These are phyloP conservation scores for Sporisorium exsertum DNA, from an alignment of 1,284 basidiomycete species.

Conservation along the genomic window DNA sequence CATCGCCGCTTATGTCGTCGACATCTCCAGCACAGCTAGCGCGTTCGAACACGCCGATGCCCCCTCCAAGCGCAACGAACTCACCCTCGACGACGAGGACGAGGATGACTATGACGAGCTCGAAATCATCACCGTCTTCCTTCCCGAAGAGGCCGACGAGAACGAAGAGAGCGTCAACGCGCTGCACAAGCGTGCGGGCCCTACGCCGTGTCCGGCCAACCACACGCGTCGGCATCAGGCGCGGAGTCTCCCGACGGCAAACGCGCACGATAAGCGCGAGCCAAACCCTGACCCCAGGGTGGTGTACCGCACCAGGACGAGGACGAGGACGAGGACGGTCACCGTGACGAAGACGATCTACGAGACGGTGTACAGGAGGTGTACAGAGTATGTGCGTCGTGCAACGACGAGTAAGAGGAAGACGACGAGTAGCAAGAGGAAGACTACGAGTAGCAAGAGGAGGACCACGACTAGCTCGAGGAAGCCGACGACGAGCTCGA, in stretches of 20 bases:
- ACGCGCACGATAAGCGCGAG: conserved; percentile 26
- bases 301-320: conserved; percentile 15
- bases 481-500: background rate
- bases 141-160: conserved; percentile 23
- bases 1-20: background rate
- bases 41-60: conserved; percentile 28
- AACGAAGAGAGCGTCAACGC: background rate
- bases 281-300: conserved; percentile 8
- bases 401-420: conserved; percentile 7
- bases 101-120: conserved; percentile 44
- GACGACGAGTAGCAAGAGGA: conserved; percentile 5
- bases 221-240: conserved; percentile 26
- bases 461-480: conserved; percentile 2
- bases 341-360: conserved; percentile 37
- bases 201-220: conserved; percentile 37
- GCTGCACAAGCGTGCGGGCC: conserved; percentile 29
- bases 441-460: conserved; percentile 1
- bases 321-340: conserved; percentile 18
- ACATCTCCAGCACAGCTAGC: background rate
- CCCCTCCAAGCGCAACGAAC: background rate
- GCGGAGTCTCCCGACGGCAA: conserved; percentile 18
- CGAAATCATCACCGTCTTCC: conserved; percentile 48
- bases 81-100: conserved; percentile 5
- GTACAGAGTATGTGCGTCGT: conserved; percentile 25
- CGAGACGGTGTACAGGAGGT: conserved; percentile 35